Base-by-base conservation (phyloP, 345 rosid species). In the Acer campestre region DNA sequence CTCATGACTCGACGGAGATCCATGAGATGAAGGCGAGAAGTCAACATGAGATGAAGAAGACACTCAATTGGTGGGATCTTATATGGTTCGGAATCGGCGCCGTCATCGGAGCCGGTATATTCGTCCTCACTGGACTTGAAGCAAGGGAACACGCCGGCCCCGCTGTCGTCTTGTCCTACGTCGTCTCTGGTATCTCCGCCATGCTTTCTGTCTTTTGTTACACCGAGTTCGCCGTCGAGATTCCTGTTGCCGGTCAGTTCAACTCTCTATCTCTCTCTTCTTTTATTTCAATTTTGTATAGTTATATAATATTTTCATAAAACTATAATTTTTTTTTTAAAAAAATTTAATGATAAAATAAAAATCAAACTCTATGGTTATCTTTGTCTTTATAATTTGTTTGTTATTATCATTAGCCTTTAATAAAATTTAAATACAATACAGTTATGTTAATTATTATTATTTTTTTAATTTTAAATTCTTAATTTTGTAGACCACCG, bases 71-170 rank as follows among this genome's bases (percentile, higher is more conserved):
- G 99, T 95, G 99, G 99, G 99, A 95, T 69, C 91, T 95, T 4
- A 93, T 95, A 7, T 95, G 98, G 98, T 95, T 95, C 71, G 97
- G 98, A 0, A 86, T 95, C 22, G 98, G 98, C 2, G 95, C 97
- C 3, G 99, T 95, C 23, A 88, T 93, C 3, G 98, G 98, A 12
- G 86, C 99, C 3, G 97, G 98, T 0, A 93, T 95, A 66, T 95
- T 95, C 71, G 99, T 95, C 29, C 93, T 95, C 48, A 90, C 99
- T 0, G 99, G 99, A 4, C 86, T 84, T 0, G 90, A 93, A 75
- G 90, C 98, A 2, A 76, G 65, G 10, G 59, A 85, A 0, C 25
- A 10, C 12, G 81, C 99, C 11, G 99, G 99, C 42, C 98, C 99
- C 0, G 97, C 99, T 14, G 92, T 95, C 10, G 94, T 93, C 4